Evolutionary conservation across 306 rosid species (phyloP), one percentile per base, ranked within the genome.

Genomic region (Cucurbita maxima): DNA sequence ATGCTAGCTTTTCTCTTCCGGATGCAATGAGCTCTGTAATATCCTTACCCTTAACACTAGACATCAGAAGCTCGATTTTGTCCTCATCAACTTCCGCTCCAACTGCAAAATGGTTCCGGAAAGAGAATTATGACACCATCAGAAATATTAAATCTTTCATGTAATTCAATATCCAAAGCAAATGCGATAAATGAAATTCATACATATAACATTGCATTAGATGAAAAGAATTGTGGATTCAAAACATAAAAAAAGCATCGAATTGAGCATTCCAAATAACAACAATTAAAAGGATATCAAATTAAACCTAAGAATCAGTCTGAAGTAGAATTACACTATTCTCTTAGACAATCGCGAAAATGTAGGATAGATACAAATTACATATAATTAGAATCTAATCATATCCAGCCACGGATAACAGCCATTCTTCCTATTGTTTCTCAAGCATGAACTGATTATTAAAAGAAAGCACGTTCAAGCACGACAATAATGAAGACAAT

Each of bases 1-100:
- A 88, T 13, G 96, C 96, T 76, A 92, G 76, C 66, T 86, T 86
- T 62, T 88, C 96, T 58, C 84, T 80, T 15, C 96, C 95, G 11
- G 82, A 70, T 1, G 97, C 96, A 80, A 92, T 85, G 14, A 89
- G 80, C 81, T 92, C 96, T 4, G 82, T 82, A 73, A 89, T 15
- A 73, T 92, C 95, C 71, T 80, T 89, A 1, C 92, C 96, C 79
- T 82, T 81, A 1, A 89, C 77, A 75, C 76, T 86, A n/a, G 89
- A 81, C 37, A 89, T 69, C n/a, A 92, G 82, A 60, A 61, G 67
- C 19, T 84, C 81, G 62, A 89, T 79, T 74, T 38, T 86, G 1
- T 76, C 88, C 16, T 84, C 87, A 36, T 88, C 95, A 7, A 87
- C 81, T 20, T 89, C 92, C 41, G 81, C 85, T 66, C 96, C 96